phyloP scores from a whole-genome alignment of 805 yeast species.

The Candida yuanshanica region DNA sequence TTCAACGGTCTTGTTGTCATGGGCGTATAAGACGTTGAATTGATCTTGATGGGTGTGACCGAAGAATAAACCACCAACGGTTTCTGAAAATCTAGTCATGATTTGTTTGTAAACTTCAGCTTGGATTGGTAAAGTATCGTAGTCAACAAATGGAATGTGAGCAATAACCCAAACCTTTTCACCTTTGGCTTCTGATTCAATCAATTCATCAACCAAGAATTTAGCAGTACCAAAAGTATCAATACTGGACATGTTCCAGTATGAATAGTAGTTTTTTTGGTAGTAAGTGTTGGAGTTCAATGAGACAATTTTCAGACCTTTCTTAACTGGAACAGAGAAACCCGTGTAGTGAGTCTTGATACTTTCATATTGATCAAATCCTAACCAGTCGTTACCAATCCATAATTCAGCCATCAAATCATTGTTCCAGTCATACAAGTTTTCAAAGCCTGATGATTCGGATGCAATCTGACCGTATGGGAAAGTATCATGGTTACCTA shows the following conservation, averaged over 20 bases:
- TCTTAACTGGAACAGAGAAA: conserved; percentile 46
- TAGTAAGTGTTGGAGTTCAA: conserved; percentile 67
- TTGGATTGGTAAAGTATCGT: conserved; percentile 52
- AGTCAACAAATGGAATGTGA: conserved; percentile 60
- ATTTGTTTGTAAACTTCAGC: conserved; percentile 50
- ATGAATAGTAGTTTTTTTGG: conserved; percentile 53
- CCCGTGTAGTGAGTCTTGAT: conserved; percentile 51
- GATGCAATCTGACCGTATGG: conserved; percentile 68
- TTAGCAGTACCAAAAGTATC: conserved; percentile 60
- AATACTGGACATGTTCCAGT: conserved; percentile 41
- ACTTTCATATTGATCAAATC: conserved; percentile 11
- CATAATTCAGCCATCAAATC: conserved; percentile 45
- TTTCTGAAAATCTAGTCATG: conserved; percentile 60
- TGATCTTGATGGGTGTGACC: conserved; percentile 73
- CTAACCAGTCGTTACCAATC: conserved; percentile 40
- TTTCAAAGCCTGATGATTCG: conserved; percentile 34
- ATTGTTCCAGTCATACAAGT: conserved; percentile 41
- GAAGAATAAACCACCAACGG: conserved; percentile 62
- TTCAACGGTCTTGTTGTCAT: conserved; percentile 37
- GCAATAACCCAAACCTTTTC: conserved; percentile 72
- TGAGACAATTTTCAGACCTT: conserved; percentile 55
- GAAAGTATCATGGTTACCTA: conserved; percentile 71
- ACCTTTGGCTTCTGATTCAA: conserved; percentile 49
- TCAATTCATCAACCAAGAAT: conserved; percentile 55
- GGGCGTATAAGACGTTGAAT: conserved; percentile 51